Evolutionary conservation across 805 yeast species (phyloP).

Genomic region (Yarrowia yakushimensis): DNA sequence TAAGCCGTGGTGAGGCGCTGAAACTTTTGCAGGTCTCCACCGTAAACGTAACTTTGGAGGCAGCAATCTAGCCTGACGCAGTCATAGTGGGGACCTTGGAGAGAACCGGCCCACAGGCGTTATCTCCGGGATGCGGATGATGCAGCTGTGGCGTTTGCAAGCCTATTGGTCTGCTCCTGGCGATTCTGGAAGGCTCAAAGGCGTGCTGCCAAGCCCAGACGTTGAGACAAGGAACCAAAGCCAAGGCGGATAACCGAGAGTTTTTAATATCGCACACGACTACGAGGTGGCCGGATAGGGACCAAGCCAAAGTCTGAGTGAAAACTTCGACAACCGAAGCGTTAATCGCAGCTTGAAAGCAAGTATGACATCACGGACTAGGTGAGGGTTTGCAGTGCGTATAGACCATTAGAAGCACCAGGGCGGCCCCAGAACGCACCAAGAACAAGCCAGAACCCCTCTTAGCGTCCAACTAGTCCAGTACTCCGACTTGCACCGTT

Average conservation of each 20-base stretch:
- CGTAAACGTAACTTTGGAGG: background rate
- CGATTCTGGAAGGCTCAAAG: background rate
- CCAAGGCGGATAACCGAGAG: background rate
- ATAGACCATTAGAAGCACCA: too few relatives aligned
- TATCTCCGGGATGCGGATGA: background rate
- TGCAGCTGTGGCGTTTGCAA: background rate
- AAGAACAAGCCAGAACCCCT: too few relatives aligned
- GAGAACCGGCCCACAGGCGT: too few relatives aligned
- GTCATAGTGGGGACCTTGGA: background rate
- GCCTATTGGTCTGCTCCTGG: background rate
- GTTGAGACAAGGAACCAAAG: background rate
- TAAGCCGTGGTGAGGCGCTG: background rate
- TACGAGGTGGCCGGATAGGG: background rate
- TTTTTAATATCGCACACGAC: background rate
- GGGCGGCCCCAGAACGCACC: too few relatives aligned
- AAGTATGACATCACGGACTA: too few relatives aligned
- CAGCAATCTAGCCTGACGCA: background rate
- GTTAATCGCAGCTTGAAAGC: background rate
- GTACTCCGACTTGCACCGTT: too few relatives aligned
- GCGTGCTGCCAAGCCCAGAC: too few relatives aligned
- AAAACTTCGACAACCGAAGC: background rate
- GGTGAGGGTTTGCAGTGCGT: too few relatives aligned
- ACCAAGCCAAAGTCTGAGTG: too few relatives aligned
- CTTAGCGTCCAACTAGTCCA: too few relatives aligned
- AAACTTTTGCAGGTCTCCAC: background rate